Base-by-base conservation (phyloP, 345 rosid genomes). In the Ceriops decandra region DNA sequence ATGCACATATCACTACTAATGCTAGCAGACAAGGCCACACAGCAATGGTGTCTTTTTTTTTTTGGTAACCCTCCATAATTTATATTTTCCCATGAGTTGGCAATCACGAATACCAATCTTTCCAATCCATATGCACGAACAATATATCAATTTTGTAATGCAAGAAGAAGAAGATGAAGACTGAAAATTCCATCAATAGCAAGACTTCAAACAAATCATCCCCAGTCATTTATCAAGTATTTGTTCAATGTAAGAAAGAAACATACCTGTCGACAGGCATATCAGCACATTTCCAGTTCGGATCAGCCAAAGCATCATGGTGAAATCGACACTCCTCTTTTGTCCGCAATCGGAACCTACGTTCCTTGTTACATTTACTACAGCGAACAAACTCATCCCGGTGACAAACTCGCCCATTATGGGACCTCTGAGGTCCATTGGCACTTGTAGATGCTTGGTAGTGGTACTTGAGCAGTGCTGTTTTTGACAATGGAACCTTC, bases 401-500 rank as follows among this genome's bases (percentile, higher is more conserved):
- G 65, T 91, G 99, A 69, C 64, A 80, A 56, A 82, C 92, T 77
- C 89, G 85, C n/a, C 77, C 85, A 56, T 74, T 81, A 11, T 87
- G 86, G 68, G 97, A 87, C 76, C 83, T 87, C 70, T 85, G 86
- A 22, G 92, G 83, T 5, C 92, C 92, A 77, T 77, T 86, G 53
- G 68, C 85, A 56, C 31, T 84, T 79, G 90, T 95, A 11, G 82
- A 81, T 51, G 93, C 78, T 81, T 87, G 86, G 74, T 86, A 86
- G 78, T 92, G 88, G 87, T 90, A 92, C 68, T 86, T 92, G 74
- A 95, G 93, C 84, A 95, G 77, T 31, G 80, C 89, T 3, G 99
- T 95, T 85, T 95, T 95, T 49, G 89, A 86, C 82, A 95, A 69
- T 20, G 99, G 86, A 74, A 92, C 92, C 86, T 95, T 95, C 84